A percentile compares a stretch with the other conserved stretches of the same genome.
These are phyloP conservation scores for Boletus bicolor DNA, from an alignment of 768 basidiomycete genomes.

Conservation along the genomic window DNA sequence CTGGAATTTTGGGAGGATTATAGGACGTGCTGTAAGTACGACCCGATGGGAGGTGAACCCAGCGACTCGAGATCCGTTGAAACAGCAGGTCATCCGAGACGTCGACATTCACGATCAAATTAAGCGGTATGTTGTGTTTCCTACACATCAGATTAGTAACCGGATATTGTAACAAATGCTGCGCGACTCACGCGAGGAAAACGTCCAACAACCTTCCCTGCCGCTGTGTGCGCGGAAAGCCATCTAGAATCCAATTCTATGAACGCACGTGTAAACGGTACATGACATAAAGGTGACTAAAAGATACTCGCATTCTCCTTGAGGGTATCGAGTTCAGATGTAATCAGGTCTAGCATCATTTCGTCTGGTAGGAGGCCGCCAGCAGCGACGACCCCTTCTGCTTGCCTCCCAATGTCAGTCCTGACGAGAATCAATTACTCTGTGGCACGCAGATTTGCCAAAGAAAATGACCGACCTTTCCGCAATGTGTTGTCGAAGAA, in stretches of 20 bases:
- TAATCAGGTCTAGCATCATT: constrained; percentile 71
- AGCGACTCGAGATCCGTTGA: constrained; percentile 78
- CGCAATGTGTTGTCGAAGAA: constrained; percentile 77
- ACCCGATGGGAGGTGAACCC: constrained; percentile 82
- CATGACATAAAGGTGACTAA: constrained; percentile 4
- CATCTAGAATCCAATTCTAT: constrained; percentile 88
- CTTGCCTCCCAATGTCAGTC: constrained; percentile 68
- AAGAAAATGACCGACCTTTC: constrained; percentile 41
- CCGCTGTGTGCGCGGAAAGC: constrained; percentile 82
- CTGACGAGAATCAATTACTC: constrained; percentile 27
- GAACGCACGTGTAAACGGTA: constrained; percentile 7
- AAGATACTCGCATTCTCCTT: constrained; percentile 51
- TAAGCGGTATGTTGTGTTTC: constrained; percentile 60
- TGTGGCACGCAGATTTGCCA: neutral
- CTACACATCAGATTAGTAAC: constrained; percentile 34
- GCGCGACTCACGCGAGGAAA: constrained; percentile 56
- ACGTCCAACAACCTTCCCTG: constrained; percentile 75
- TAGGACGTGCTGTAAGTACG: constrained; percentile 85
- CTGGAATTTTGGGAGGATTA: constrained; percentile 74
- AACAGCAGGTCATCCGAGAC: constrained; percentile 82
- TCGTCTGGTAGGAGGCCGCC: constrained; percentile 78
- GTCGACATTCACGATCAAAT: constrained; percentile 77
- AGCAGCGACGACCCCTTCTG: constrained; percentile 72
- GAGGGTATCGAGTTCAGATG: constrained; percentile 61
- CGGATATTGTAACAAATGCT: neutral